These are phyloP conservation scores for Beta macrorhiza DNA, from an alignment of 179 eudicot species.

Conservation along the genomic window DNA sequence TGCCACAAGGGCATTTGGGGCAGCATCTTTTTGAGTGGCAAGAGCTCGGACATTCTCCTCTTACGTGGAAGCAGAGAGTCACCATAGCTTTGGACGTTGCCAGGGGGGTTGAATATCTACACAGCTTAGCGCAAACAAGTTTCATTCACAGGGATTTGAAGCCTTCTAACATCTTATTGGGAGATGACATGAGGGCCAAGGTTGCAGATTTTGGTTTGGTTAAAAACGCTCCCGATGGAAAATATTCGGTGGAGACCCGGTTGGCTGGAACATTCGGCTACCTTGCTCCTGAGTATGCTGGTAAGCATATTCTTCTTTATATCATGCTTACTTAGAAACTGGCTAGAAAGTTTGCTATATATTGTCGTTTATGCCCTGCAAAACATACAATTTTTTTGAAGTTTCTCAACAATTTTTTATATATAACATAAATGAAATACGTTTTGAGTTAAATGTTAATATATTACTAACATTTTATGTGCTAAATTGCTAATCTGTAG, in stretches of 20 bases:
- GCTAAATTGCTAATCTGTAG: background rate
- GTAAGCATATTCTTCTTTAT: conserved; percentile 31
- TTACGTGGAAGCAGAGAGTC: conserved; percentile 60
- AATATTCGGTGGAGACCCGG: conserved; percentile 55
- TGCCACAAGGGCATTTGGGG: conserved; percentile 64
- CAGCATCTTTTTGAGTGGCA: conserved; percentile 54
- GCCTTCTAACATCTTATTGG: conserved; percentile 66
- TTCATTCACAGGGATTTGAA: conserved; percentile 70
- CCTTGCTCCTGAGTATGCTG: conserved; percentile 82
- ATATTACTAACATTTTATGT: background rate
- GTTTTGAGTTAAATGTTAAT: background rate
- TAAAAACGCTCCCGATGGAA: conserved; percentile 63
- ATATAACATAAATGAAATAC: too few relatives aligned
- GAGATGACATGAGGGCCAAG: conserved; percentile 75
- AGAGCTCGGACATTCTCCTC: conserved; percentile 36
- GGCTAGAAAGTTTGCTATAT: background rate
- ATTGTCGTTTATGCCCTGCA: background rate
- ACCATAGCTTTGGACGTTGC: conserved; percentile 72
- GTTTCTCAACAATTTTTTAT: too few relatives aligned
- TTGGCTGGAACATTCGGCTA: conserved; percentile 72
- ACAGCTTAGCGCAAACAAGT: conserved; percentile 68
- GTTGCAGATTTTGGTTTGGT: conserved; percentile 86
- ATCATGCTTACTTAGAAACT: background rate
- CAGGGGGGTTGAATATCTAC: conserved; percentile 71
- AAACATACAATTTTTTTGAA: background rate